Conservation (phyloP, 2,329 filamentous ascomycete genomes). For the Nemania serpens region DNA sequence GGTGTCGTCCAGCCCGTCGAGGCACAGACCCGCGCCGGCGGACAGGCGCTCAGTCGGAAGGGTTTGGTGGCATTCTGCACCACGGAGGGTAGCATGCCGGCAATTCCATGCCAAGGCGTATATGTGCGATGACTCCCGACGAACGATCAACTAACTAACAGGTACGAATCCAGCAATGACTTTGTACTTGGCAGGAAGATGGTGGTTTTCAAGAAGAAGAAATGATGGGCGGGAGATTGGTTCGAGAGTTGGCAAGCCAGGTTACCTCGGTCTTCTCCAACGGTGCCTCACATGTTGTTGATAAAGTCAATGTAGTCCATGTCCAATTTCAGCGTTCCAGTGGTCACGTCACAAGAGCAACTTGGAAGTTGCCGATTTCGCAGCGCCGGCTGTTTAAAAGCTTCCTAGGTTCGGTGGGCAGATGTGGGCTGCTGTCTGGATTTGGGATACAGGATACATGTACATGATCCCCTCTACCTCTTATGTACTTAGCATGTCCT, state of each 20-base stretch:
- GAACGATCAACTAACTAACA: too few species aligned
- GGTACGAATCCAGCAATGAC: too few species aligned
- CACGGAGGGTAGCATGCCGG: constrained; percentile 52
- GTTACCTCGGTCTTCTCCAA: constrained; percentile 4
- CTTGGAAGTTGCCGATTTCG: constrained; percentile 26
- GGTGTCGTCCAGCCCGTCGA: constrained; percentile 2
- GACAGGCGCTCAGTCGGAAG: constrained; percentile 35
- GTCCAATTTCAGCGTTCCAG: not conserved
- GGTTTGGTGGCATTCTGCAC: constrained; percentile 51
- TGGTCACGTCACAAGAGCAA: constrained; percentile 21
- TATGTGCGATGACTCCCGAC: not conserved
- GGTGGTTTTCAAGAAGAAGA: too few species aligned
- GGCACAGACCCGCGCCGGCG: constrained; percentile 9
- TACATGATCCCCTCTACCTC: too few species aligned
- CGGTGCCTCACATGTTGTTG: constrained; percentile 23
- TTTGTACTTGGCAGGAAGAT: not conserved
- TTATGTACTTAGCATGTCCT: too few species aligned
- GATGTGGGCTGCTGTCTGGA: too few species aligned
- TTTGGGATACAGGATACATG: too few species aligned
- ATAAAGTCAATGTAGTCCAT: constrained; percentile 6
- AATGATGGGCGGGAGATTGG: not conserved
- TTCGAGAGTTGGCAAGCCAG: not conserved
- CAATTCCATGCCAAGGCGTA: constrained; percentile 40
- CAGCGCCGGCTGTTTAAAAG: not conserved
- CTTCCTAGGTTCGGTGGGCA: not conserved